Evolutionary conservation across 176 grass and related monocot genomes (phyloP), one percentile per base, ranked within the genome.

Genomic region (Paspalum vaginatum): DNA sequence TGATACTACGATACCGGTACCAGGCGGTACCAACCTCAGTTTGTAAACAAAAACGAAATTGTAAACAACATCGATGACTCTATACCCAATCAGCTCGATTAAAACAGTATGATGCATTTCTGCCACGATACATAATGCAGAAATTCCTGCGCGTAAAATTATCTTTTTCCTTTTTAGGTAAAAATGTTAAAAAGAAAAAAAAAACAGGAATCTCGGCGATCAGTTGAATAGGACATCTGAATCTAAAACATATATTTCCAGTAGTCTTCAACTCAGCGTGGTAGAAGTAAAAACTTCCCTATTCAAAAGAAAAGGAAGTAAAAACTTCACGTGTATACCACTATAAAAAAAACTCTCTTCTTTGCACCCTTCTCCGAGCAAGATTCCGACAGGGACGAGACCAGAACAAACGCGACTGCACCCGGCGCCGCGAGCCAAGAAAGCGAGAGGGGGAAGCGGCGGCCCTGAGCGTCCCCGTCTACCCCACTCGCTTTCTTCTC

Each of bases 401-500:
- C 44, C 7, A 71, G 40, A 16, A 72, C 39, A 77, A 77, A 50
- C 53, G 2, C 63, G 18, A 68, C 57, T 22, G 26, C 76, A 72
- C 65, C n/a, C 68, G 18, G 60, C 27, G 18, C 16, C 72, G 20
- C 25, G 78, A 65, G 60, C 68, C 45, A 62, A 65, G 85, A 54
- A 22, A 79, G 43, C 40, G 48, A 65, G 46, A 27, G 66, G 17
- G 41, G 8, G 44, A 43, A 62, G 79, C 79, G 32, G 43, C 59
- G 25, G 44, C 59, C 58, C 77, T 76, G 71, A 17, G 63, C 38
- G 0, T 41, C 49, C 62, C 58, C 12, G 32, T 71, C 32, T 16
- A 49, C 76, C 47, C 72, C 79, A 75, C 63, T 77, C 73, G 76
- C 68, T 83, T n/a, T 84, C 54, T 15, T 11, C n/a, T 9, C 32